Percentiles rank a stretch among this genome's conserved stretches.
Conservation (phyloP, 768 basidiomycete species). For the Pisolithus microcarpus region DNA sequence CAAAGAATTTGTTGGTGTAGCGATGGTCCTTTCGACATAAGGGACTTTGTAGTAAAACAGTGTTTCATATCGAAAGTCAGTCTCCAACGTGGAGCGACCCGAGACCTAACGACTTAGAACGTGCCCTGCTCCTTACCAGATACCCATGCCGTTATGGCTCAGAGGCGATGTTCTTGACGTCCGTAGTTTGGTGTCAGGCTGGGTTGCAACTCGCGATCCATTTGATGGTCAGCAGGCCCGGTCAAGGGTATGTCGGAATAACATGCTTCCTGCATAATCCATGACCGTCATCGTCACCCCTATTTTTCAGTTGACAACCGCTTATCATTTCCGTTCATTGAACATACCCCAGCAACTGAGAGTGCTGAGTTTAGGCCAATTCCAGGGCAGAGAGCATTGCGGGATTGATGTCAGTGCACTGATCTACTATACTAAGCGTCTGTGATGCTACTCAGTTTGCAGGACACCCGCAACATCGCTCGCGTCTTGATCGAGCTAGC, state of each 20-base stretch:
- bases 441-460: conserved; percentile 2
- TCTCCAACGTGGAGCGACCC: conserved; percentile 10
- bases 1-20: conserved; percentile 75
- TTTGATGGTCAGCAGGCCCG: conserved; percentile 7
- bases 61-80: conserved; percentile 78
- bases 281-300: neutral
- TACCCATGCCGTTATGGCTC: conserved; percentile 67
- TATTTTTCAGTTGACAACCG: conserved; percentile 11
- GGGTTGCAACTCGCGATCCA: conserved; percentile 21
- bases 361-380: conserved; percentile 62
- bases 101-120: conserved; percentile 6
- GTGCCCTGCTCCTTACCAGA: conserved; percentile 29
- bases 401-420: conserved; percentile 77
- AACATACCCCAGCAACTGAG: conserved; percentile 73
- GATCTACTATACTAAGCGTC: neutral
- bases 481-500: conserved; percentile 78
- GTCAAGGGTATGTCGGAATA: conserved; percentile 11
- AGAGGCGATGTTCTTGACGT: conserved; percentile 71
- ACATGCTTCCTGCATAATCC: neutral
- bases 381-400: conserved; percentile 79
- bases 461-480: conserved; percentile 90
- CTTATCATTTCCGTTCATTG: conserved; percentile 29
- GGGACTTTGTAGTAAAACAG: conserved; percentile 84
- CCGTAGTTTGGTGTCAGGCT: conserved; percentile 49
- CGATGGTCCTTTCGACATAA: conserved; percentile 77